These are phyloP conservation scores for Diaporthe velutina DNA, from an alignment of 2,329 filamentous ascomycete genomes.

Conservation along the genomic window DNA sequence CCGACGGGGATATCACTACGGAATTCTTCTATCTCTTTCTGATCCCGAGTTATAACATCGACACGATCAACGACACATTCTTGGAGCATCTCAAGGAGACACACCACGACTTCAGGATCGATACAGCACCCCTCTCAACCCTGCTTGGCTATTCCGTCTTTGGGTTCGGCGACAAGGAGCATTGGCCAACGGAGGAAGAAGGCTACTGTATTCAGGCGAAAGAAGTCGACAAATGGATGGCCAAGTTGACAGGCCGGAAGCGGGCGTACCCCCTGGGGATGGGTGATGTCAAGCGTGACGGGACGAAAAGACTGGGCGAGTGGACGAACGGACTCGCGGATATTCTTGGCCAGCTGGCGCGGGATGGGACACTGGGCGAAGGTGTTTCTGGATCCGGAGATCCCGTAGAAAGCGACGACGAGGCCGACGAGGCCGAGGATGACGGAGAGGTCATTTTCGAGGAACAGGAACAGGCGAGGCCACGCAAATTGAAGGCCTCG, in stretches of 20 bases:
- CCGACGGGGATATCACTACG: slow-evolving; percentile 57
- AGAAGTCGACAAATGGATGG: slow-evolving; percentile 95
- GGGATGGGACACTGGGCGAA: slow-evolving; percentile 71
- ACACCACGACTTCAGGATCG: slow-evolving; percentile 96
- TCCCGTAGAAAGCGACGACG: slow-evolving; percentile 86
- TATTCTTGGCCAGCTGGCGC: slow-evolving; percentile 73
- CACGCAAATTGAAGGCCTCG: slow-evolving; percentile 57
- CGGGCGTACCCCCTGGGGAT: slow-evolving; percentile 90
- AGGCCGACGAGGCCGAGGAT: slow-evolving; percentile 71
- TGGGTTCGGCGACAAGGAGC: slow-evolving; percentile 90
- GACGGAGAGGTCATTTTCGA: slow-evolving; percentile 66
- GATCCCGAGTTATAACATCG: slow-evolving; percentile 94
- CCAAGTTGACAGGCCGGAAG: slow-evolving; percentile 89
- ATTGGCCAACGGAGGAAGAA: slow-evolving; percentile 90
- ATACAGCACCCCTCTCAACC: slow-evolving; percentile 83
- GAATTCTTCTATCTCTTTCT: slow-evolving; percentile 87
- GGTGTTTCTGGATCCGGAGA: slow-evolving; percentile 85
- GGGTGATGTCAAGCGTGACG: slow-evolving; percentile 86
- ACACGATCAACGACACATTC: slow-evolving; percentile 90
- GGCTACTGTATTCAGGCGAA: slow-evolving; percentile 95
- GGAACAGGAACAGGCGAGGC: slow-evolving; percentile 58
- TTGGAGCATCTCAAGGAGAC: slow-evolving; percentile 90
- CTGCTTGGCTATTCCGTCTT: slow-evolving; percentile 93
- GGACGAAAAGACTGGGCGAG: slow-evolving; percentile 75
- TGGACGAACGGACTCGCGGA: slow-evolving; percentile 84